phyloP scores from a whole-genome alignment of 2,329 filamentous ascomycete species.

The Colletotrichum acutatum region DNA sequence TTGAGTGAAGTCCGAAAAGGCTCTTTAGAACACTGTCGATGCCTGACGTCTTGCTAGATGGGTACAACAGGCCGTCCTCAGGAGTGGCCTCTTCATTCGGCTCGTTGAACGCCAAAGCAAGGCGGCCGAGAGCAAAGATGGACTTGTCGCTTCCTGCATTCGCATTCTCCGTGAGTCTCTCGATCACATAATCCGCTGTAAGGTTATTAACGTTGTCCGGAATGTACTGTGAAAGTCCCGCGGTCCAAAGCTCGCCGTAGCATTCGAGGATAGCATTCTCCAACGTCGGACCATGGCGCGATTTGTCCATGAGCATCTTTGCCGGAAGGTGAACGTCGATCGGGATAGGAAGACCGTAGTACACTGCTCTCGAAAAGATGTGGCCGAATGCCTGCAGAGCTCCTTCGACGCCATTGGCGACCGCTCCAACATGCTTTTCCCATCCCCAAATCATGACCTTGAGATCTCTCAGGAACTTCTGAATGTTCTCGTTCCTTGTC shows the following conservation, averaged over 20 bases:
- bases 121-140: constrained; percentile 81
- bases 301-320: constrained; percentile 44
- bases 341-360: constrained; percentile 51
- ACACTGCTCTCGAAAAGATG: constrained; percentile 55
- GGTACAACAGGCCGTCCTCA: constrained; percentile 17
- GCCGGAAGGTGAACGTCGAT: constrained; percentile 43
- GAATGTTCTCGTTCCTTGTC: constrained; percentile 24
- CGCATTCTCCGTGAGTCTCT: constrained; percentile 73
- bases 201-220: constrained; percentile 40
- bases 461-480: constrained; percentile 41
- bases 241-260: constrained; percentile 59
- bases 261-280: constrained; percentile 58
- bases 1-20: constrained; percentile 82
- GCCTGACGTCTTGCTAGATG: constrained; percentile 18
- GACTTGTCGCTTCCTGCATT: constrained; percentile 86
- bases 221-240: constrained; percentile 48
- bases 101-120: constrained; percentile 72
- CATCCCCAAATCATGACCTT: constrained; percentile 55
- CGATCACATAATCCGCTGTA: constrained; percentile 60
- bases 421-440: constrained; percentile 54
- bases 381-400: constrained; percentile 57
- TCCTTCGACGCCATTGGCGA: constrained; percentile 59
- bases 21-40: constrained; percentile 58
- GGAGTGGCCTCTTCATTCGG: constrained; percentile 41
- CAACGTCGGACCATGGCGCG: constrained; percentile 44